A percentile compares a stretch with the other conserved stretches of the same genome.
Evolutionary conservation across 495 filamentous ascomycete species (phyloP).

Genomic region (Saxophila tyrrhenica): DNA sequence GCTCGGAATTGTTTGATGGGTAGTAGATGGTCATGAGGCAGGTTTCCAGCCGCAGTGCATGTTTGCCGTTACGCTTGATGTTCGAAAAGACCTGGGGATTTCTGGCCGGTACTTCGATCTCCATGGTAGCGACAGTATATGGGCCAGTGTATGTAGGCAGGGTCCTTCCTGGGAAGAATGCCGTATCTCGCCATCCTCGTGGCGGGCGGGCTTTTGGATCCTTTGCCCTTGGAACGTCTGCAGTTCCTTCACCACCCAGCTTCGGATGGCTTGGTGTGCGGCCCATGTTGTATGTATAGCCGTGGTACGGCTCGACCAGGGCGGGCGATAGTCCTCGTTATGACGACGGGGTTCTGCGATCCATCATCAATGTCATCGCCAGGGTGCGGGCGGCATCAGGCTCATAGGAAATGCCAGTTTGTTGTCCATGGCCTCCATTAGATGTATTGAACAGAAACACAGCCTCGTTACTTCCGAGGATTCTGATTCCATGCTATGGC

Average conservation of each 20-base stretch:
- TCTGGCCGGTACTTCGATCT: slow-evolving; percentile 31
- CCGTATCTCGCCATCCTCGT: slow-evolving; percentile 23
- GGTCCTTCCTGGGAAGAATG: slow-evolving; percentile 22
- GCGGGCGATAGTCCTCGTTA: too few species aligned
- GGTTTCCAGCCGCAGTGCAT: slow-evolving; percentile 30
- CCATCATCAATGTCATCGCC: too few species aligned
- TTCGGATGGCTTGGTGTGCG: not conserved
- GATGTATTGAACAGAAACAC: too few species aligned
- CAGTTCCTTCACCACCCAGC: slow-evolving; percentile 2
- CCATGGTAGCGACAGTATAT: slow-evolving; percentile 31
- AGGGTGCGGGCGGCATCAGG: too few species aligned
- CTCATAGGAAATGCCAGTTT: too few species aligned
- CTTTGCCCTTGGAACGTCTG: slow-evolving; percentile 9
- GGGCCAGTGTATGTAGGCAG: slow-evolving; percentile 31
- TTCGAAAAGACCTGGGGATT: slow-evolving; percentile 28
- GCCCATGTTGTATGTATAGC: not conserved
- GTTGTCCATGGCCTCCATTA: too few species aligned
- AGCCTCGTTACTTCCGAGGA: too few species aligned
- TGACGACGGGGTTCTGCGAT: too few species aligned
- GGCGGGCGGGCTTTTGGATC: slow-evolving; percentile 28
- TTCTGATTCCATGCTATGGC: too few species aligned
- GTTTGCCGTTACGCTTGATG: slow-evolving; percentile 27
- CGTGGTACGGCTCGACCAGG: too few species aligned
- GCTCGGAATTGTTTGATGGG: slow-evolving; percentile 16
- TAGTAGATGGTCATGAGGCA: slow-evolving; percentile 34